Evolutionary conservation across 768 basidiomycete genomes (phyloP).

Genomic region (Galerina marginata): DNA sequence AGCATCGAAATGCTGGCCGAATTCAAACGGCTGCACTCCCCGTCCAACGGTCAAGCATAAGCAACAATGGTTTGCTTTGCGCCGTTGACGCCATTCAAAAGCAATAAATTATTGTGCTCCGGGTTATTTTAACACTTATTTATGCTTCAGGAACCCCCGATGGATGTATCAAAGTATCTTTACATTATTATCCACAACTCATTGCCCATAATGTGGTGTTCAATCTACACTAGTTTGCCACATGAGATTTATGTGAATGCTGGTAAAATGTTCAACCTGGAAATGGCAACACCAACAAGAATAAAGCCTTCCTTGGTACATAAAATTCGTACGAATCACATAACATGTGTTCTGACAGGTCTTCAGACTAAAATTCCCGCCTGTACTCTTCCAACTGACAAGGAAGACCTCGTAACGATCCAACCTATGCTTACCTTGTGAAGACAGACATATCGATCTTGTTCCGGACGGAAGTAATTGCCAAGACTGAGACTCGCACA

Average conservation of each 20-base stretch:
- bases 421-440: no score
- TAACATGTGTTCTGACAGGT: no score
- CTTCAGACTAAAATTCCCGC: no score
- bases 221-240: background rate
- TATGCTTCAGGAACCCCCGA: constrained; percentile 3
- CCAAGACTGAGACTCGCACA: no score
- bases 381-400: no score
- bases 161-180: constrained; percentile 9
- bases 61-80: background rate
- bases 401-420: no score
- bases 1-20: constrained; percentile 85
- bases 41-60: constrained; percentile 6
- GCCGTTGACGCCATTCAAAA: background rate
- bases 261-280: no score
- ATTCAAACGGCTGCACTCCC: constrained; percentile 42
- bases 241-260: background rate
- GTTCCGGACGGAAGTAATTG: no score
- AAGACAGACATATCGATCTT: no score
- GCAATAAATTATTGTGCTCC: background rate
- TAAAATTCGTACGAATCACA: no score
- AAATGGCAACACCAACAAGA: no score
- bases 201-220: background rate
- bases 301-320: no score
- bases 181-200: background rate
- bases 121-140: constrained; percentile 20